Conservation (phyloP, 1,284 basidiomycete genomes). For the Grifola frondosa region DNA sequence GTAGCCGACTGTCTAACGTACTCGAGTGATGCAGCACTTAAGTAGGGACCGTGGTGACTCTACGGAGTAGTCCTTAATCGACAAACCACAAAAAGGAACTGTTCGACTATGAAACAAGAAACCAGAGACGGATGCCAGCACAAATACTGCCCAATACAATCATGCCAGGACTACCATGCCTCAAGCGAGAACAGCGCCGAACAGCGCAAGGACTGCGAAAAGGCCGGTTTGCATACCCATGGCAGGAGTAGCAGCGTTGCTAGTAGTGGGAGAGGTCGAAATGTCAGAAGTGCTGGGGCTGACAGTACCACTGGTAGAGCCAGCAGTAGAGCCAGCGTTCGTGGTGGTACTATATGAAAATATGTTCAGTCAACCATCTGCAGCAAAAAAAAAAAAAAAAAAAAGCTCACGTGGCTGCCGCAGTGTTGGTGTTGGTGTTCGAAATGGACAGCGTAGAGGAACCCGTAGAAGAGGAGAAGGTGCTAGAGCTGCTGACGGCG, state of each 20-base stretch:
- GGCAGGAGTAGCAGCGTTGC: constrained; percentile 23
- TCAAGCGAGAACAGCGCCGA: constrained; percentile 31
- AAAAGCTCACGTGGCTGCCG: constrained; percentile 18
- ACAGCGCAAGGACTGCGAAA: constrained; percentile 28
- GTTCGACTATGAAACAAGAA: background rate
- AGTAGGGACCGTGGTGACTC: too few relatives aligned
- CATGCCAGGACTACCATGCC: background rate
- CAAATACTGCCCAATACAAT: background rate
- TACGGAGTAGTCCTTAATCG: too few relatives aligned
- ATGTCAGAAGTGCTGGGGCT: constrained; percentile 24
- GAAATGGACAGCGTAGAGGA: constrained; percentile 5
- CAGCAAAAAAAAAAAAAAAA: background rate
- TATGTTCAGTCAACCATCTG: background rate
- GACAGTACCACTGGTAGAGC: constrained; percentile 11
- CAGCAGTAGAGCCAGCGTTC: constrained; percentile 1
- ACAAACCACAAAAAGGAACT: too few relatives aligned
- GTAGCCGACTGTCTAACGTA: too few relatives aligned
- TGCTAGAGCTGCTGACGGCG: constrained; percentile 30
- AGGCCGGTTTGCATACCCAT: constrained; percentile 26
- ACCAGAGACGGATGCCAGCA: background rate
- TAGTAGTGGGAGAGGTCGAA: constrained; percentile 16
- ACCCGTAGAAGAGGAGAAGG: constrained; percentile 17
- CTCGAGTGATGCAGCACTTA: too few relatives aligned
- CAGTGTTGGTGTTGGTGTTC: constrained; percentile 1
- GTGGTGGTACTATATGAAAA: constrained; percentile 3